Evolutionary conservation across 768 basidiomycete species (phyloP).

Genomic region (Sporobolomyces pararoseus): DNA sequence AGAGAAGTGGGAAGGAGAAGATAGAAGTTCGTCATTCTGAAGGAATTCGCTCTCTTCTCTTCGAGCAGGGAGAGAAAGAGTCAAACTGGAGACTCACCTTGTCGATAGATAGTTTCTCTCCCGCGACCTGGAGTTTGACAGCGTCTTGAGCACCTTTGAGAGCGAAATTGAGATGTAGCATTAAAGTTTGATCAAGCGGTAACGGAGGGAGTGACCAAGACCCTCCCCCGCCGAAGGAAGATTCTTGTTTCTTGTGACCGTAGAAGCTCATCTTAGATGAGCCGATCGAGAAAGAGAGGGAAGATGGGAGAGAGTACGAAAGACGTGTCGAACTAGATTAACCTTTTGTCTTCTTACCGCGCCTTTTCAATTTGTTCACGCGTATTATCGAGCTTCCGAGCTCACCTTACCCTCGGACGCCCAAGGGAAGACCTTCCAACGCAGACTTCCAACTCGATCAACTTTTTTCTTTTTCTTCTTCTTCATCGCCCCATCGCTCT

Average conservation of each 20-base stretch:
- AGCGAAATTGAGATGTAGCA: constrained; percentile 30
- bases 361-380: too few relatives aligned
- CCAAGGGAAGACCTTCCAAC: too few relatives aligned
- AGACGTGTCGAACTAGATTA: neutral
- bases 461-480: neutral
- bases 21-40: too few relatives aligned
- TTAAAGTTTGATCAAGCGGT: constrained; percentile 19
- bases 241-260: constrained; percentile 28
- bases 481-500: neutral
- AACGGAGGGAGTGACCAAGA: constrained; percentile 28
- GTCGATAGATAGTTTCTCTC: constrained; percentile 24
- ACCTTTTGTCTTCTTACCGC: too few relatives aligned
- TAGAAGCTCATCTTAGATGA: constrained; percentile 9
- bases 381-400: too few relatives aligned
- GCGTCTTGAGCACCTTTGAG: constrained; percentile 17
- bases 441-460: too few relatives aligned
- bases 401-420: too few relatives aligned
- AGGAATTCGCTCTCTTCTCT: too few relatives aligned
- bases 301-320: neutral
- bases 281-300: neutral
- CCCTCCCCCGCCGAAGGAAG: constrained; percentile 7
- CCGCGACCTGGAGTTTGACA: constrained; percentile 17
- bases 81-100: constrained; percentile 5
- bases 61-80: neutral
- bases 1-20: neutral